Percentiles rank a stretch among this genome's conserved stretches.
phyloP scores from a whole-genome alignment of 768 basidiomycete species.

The Psilocybe cyanescens region DNA sequence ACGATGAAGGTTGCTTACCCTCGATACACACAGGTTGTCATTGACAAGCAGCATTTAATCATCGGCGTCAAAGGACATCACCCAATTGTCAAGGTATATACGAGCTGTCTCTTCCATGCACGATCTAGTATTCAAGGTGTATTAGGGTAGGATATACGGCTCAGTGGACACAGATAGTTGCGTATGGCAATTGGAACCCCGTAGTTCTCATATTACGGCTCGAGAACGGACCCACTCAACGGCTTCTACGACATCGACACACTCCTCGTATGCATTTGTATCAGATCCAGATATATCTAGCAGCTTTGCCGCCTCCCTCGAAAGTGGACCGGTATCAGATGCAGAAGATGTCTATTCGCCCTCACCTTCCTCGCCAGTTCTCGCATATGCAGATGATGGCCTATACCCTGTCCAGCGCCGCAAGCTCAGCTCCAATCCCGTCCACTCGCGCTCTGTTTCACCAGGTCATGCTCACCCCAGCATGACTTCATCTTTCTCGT shows the following conservation, averaged over 20 bases:
- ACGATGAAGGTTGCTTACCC: neutral
- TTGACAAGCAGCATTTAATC: conserved; percentile 72
- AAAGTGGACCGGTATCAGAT: conserved; percentile 75
- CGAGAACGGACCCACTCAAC: conserved; percentile 81
- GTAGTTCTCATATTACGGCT: conserved; percentile 50
- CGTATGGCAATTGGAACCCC: conserved; percentile 83
- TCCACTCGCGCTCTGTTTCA: conserved; percentile 55
- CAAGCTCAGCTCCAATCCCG: conserved; percentile 26
- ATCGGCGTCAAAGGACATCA: conserved; percentile 74
- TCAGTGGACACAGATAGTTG: conserved; percentile 67
- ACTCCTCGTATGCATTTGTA: conserved; percentile 80
- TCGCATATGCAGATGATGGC: conserved; percentile 61
- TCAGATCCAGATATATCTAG: conserved; percentile 88
- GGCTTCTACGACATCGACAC: conserved; percentile 75
- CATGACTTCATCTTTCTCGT: conserved; percentile 76
- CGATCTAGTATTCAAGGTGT: neutral
- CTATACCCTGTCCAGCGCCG: conserved; percentile 32
- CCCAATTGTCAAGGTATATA: conserved; percentile 71
- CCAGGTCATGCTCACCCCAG: conserved; percentile 59
- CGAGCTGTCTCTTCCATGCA: neutral
- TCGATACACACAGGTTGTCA: conserved; percentile 57
- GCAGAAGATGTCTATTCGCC: conserved; percentile 59
- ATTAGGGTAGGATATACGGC: conserved; percentile 75
- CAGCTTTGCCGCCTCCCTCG: conserved; percentile 82
- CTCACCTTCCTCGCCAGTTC: conserved; percentile 68